Percentiles rank a stretch among this genome's conserved stretches.
Evolutionary conservation across 805 yeast genomes (phyloP).

Genomic region (Starmerella stigmatis): DNA sequence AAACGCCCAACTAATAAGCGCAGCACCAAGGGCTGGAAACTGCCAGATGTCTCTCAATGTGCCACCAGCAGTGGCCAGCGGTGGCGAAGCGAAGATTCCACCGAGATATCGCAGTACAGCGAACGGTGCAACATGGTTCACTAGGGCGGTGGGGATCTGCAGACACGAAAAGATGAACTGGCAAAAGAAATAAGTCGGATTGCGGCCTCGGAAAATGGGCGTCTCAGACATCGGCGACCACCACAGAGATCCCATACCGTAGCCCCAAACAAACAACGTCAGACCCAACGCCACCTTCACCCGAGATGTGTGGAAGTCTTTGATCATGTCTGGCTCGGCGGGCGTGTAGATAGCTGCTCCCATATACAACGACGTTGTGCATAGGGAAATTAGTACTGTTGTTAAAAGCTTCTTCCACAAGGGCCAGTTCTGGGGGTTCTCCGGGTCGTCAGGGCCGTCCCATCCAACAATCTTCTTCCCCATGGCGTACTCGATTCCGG

Average conservation of each 20-base stretch:
- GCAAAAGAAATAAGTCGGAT: slow-evolving; percentile 38
- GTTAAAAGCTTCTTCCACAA: slow-evolving; percentile 33
- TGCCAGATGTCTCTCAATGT: slow-evolving; percentile 42
- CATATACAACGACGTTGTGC: slow-evolving; percentile 46
- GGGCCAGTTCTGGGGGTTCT: slow-evolving; percentile 50
- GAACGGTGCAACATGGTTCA: slow-evolving; percentile 41
- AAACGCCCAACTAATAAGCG: slow-evolving; percentile 43
- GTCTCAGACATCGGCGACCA: slow-evolving; percentile 49
- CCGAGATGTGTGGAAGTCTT: slow-evolving; percentile 34
- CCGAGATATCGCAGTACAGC: slow-evolving; percentile 42
- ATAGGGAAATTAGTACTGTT: slow-evolving; percentile 34
- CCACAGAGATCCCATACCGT: slow-evolving; percentile 49
- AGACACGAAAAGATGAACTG: slow-evolving; percentile 40
- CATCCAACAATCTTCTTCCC: slow-evolving; percentile 25
- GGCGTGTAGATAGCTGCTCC: slow-evolving; percentile 53
- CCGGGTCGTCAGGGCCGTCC: slow-evolving; percentile 29
- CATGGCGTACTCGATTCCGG: background rate
- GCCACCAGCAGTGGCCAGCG: slow-evolving; percentile 51
- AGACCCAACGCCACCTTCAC: slow-evolving; percentile 44
- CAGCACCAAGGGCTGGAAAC: slow-evolving; percentile 37
- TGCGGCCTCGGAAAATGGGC: slow-evolving; percentile 39
- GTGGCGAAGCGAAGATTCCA: slow-evolving; percentile 49
- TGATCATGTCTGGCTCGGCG: slow-evolving; percentile 38
- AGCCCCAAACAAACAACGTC: slow-evolving; percentile 47
- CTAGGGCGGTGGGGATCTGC: slow-evolving; percentile 49